phyloP scores from a whole-genome alignment of 139 green algal genomes.

The Zygnema cylindricum region DNA sequence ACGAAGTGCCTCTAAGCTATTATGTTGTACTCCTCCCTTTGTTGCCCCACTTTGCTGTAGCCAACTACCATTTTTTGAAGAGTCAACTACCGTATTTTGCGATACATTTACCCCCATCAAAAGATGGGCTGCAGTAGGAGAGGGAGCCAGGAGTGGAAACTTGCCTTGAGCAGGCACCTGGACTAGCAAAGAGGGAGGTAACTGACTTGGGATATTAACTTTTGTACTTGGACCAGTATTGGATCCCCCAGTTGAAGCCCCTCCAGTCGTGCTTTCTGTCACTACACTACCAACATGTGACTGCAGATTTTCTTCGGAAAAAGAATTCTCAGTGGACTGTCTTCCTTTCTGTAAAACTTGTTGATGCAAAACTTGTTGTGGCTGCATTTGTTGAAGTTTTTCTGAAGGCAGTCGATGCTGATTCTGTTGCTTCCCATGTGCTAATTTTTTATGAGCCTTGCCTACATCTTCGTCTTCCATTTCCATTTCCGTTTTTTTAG shows the following conservation, averaged over 20 bases:
- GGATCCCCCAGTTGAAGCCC: no score
- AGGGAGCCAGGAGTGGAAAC: neutral
- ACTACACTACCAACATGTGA: no score
- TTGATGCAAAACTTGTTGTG: neutral
- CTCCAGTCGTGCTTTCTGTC: no score
- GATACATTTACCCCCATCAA: neutral
- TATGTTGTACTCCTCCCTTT: neutral
- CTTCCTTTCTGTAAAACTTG: neutral
- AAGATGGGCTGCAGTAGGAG: neutral
- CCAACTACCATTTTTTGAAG: neutral
- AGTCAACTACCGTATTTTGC: neutral
- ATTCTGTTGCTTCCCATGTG: no score
- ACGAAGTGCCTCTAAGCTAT: neutral
- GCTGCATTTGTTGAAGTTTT: no score
- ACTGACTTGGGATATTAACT: no score
- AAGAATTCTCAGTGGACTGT: neutral
- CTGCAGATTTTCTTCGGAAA: no score
- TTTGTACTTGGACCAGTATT: no score
- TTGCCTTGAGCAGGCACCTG: neutral
- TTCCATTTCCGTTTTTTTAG: neutral
- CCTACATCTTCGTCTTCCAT: neutral
- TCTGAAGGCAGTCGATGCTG: no score
- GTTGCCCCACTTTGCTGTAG: neutral
- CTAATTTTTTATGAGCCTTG: neutral
- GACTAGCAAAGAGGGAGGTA: neutral